Evolutionary conservation across 345 rosid species (phyloP).

Genomic region (Citrus unshiu): DNA sequence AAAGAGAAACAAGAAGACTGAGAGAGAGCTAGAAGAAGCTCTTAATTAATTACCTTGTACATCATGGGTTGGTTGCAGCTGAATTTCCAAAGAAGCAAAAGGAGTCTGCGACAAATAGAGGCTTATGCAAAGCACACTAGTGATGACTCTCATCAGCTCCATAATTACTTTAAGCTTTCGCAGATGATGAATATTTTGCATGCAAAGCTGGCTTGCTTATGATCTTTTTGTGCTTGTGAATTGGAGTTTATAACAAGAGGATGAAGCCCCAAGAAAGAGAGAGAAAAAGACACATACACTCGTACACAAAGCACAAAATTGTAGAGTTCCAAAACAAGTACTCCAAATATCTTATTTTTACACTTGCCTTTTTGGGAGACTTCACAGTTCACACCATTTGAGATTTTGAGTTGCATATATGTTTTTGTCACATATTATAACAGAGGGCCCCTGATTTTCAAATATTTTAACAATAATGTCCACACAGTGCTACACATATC

Average conservation of each 20-base stretch:
- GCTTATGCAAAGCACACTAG: slow-evolving; percentile 8
- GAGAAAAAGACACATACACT: background rate
- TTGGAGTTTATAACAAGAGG: background rate
- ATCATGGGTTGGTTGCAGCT: slow-evolving; percentile 3
- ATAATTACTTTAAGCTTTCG: background rate
- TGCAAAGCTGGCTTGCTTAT: background rate
- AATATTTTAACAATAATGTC: background rate
- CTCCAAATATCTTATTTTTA: slow-evolving; percentile 17
- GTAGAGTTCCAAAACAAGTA: slow-evolving; percentile 47
- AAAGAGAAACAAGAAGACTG: background rate
- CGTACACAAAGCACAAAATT: slow-evolving; percentile 58
- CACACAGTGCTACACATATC: background rate
- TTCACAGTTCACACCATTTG: slow-evolving; percentile 20
- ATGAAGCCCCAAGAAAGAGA: background rate
- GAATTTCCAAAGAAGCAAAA: slow-evolving; percentile 8
- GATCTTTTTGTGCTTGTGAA: background rate
- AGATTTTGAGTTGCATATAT: background rate
- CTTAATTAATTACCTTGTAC: slow-evolving; percentile 8
- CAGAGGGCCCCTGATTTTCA: slow-evolving; percentile 11
- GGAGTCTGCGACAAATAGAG: slow-evolving; percentile 10
- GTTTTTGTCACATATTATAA: slow-evolving; percentile 19
- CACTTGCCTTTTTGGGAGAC: slow-evolving; percentile 22
- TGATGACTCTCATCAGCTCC: slow-evolving; percentile 20
- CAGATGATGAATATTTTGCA: background rate
- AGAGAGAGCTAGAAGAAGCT: background rate